These are phyloP conservation scores for Cotoneaster glaucophyllus DNA, from an alignment of 306 rosid genomes.

Conservation along the genomic window DNA sequence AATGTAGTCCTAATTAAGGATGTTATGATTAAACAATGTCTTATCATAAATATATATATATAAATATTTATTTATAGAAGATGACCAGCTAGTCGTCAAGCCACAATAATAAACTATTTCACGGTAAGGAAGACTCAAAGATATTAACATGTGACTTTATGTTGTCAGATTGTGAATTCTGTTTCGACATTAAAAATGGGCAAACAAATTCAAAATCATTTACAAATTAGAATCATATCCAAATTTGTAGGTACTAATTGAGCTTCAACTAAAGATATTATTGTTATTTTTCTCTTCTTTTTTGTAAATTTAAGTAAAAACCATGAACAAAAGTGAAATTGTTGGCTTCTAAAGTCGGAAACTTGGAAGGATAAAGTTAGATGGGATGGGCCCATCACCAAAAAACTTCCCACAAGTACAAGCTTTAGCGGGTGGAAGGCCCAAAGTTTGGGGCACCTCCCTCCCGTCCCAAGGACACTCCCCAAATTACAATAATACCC, in stretches of 20 bases:
- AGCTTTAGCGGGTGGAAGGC: background rate
- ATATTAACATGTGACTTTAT: too few relatives aligned
- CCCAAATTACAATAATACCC: background rate
- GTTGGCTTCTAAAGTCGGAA: background rate
- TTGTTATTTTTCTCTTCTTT: background rate
- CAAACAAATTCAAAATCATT: background rate
- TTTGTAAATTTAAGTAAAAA: background rate
- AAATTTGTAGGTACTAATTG: background rate
- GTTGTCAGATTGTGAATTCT: too few relatives aligned
- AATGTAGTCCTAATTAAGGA: too few relatives aligned
- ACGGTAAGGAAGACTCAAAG: fast-evolving
- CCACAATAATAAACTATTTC: too few relatives aligned
- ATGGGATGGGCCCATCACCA: background rate
- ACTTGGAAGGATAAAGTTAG: background rate
- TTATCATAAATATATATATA: too few relatives aligned
- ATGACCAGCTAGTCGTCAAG: too few relatives aligned
- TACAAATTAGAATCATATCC: background rate
- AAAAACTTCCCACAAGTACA: background rate
- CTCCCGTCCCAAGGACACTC: constrained; percentile 9
- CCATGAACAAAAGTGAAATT: background rate
- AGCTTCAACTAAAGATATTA: background rate
- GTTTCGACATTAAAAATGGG: too few relatives aligned
- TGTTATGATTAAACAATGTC: too few relatives aligned
- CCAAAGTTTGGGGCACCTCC: constrained; percentile 12
- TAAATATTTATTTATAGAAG: too few relatives aligned